Percentiles rank a stretch among this genome's conserved stretches.
phyloP scores from a whole-genome alignment of 2,329 filamentous ascomycete genomes.

The Rutstroemia sydowiana region DNA sequence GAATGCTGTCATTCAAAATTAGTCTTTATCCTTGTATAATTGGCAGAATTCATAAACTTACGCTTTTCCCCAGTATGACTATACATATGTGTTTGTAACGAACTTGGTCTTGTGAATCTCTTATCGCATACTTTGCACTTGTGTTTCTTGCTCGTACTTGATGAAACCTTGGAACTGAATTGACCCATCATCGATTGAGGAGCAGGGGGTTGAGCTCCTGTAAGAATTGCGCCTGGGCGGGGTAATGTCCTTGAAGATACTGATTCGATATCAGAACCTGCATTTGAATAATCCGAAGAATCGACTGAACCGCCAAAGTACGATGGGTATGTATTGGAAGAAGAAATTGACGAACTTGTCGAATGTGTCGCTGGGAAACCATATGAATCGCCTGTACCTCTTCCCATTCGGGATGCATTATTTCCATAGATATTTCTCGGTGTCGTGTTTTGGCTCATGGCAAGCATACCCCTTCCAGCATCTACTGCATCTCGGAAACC shows the following conservation, averaged over 20 bases:
- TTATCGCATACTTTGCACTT: constrained; percentile 99
- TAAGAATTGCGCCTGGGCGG: constrained; percentile 60
- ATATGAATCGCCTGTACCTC: constrained; percentile 78
- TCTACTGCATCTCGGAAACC: constrained; percentile 86
- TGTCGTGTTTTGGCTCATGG: constrained; percentile 92
- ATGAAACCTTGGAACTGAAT: constrained; percentile 93
- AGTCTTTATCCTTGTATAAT: constrained; percentile 13
- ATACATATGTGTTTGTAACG: constrained; percentile 95
- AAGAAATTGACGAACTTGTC: constrained; percentile 82
- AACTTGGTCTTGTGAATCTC: constrained; percentile 90
- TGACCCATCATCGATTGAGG: constrained; percentile 98
- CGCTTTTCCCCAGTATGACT: constrained; percentile 97
- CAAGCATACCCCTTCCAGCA: constrained; percentile 88
- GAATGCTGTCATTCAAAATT: constrained; percentile 58
- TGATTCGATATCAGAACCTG: constrained; percentile 77
- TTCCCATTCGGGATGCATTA: constrained; percentile 47
- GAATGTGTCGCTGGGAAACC: constrained; percentile 83
- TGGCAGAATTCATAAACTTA: constrained; percentile 41
- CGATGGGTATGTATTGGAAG: constrained; percentile 69
- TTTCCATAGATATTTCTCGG: constrained; percentile 82
- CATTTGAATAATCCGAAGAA: constrained; percentile 85
- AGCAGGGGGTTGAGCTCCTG: constrained; percentile 63
- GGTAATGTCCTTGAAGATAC: constrained; percentile 77
- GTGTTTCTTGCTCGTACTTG: constrained; percentile 97
- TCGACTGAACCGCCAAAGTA: constrained; percentile 84